Evolutionary conservation across 2,329 filamentous ascomycete species (phyloP), one percentile per base, ranked within the genome.

Genomic region (Penicillium sp.): DNA sequence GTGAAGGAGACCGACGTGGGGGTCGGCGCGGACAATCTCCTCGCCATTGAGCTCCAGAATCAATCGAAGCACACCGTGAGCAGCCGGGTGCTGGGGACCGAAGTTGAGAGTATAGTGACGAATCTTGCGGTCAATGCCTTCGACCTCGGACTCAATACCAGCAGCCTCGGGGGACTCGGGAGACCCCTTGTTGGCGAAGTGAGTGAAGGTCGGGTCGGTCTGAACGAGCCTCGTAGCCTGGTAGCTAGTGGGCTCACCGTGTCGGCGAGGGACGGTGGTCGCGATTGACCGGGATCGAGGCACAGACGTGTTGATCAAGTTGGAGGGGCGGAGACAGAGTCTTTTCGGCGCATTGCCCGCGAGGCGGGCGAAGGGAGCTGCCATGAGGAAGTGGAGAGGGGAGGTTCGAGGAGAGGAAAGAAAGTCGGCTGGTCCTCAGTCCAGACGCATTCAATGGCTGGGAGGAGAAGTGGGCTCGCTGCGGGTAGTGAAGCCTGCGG

Each of bases 81-180:
- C 96, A 66, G 95, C 95, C 40, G 95, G 95, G 83, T 99, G 95
- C 84, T 99, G 95, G 65, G 95, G 95, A 57, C 95, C 95, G 73
- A 99, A 99, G 84, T 99, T 99, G 83, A 99, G 94, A 6, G 95
- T 99, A 82, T 99, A 99, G 81, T 99, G 95, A 68, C 95, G 88
- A 76, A 99, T 90, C 85, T 97, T 98, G 78, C 94, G 89, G 79
- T 82, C 78, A 54, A 68, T 66, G 49, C 72, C 72, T 62, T 70
- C 65, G 37, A 66, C 73, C 57, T 78, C 72, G 55, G 77, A 80
- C 68, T 84, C 82, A 54, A 82, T 78, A 43, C 69, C 78, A 64
- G 78, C 79, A 60, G 72, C 68, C 58, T 81, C 79, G 54, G 69
- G 55, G 55, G 64, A 59, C 37, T 77, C 70, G 36, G 78, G 69